Evolutionary conservation across 2,329 filamentous ascomycete genomes (phyloP), one percentile per base, ranked within the genome.

Genomic region (Penicillium digitatum): DNA sequence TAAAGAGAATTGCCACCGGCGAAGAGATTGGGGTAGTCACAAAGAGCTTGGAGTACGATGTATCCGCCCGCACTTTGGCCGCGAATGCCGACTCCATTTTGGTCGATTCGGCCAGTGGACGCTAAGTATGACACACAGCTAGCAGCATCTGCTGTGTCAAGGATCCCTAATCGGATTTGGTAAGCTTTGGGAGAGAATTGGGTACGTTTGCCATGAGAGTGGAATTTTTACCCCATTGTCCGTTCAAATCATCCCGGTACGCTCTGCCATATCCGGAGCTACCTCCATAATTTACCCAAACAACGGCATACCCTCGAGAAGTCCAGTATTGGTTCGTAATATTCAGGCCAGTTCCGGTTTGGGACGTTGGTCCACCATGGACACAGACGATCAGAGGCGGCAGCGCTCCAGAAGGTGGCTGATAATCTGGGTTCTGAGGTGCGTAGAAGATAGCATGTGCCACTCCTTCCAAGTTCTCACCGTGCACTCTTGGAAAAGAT

Each of bases 11-110:
- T 74, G 0, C 79, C 81, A 0, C 72, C 77, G 0, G 78, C 76
- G 8, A 52, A 52, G 27, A 52, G 35, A 20, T 27, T 24, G 16
- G 50, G 35, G 27, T 52, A 52, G 5, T 52, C 50, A 14, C 50
- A 54, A 79, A 82, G 1, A 72, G 72, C 73, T 62, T 80, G 75
- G 27, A 83, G 70, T 0, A 79, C 78, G 7, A 75, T 78, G 65
- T 82, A 82, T 0, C 81, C 81, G 10, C 81, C 80, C 0, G 80
- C 77, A 44, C 78, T 80, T 11, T 69, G 69, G 1, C 80, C 81
- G 0, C 74, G 74, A 52, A 82, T 77, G 0, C 79, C 79, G 0
- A 79, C 71, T 2, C 69, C 67, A 0, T 65, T 65, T 9, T 54
- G 44, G n/a, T 72, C 69, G 1, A 80, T 70, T 4, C 71, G 67